A percentile compares a stretch with the other conserved stretches of the same genome.
Evolutionary conservation across 768 basidiomycete genomes (phyloP).

Genomic region (Grammothele lineata): DNA sequence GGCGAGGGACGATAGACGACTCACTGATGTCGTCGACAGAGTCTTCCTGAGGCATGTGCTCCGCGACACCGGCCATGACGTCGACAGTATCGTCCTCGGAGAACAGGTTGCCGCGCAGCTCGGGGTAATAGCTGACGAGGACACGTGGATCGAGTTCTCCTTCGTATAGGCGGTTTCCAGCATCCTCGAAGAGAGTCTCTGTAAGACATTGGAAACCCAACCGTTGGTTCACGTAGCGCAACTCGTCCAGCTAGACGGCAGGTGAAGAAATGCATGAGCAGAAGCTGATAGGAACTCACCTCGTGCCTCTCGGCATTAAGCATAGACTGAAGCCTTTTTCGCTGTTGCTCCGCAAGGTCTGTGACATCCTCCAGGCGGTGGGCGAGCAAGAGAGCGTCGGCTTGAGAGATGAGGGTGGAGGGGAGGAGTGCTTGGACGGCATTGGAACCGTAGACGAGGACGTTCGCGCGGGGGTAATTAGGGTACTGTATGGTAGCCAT

Average conservation of each 20-base stretch:
- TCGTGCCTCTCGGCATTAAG: slow-evolving; percentile 52
- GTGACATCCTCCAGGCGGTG: slow-evolving; percentile 64
- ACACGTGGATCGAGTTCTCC: slow-evolving; percentile 84
- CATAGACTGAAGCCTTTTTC: slow-evolving; percentile 51
- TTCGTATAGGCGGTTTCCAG: slow-evolving; percentile 70
- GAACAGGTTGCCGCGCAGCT: slow-evolving; percentile 66
- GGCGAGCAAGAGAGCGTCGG: slow-evolving; percentile 61
- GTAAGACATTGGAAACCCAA: slow-evolving; percentile 76
- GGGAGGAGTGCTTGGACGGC: slow-evolving; percentile 65
- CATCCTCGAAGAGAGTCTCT: slow-evolving; percentile 82
- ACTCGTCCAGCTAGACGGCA: slow-evolving; percentile 52
- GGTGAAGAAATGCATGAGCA: neutral
- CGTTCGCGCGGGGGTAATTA: slow-evolving; percentile 58
- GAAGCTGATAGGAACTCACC: slow-evolving; percentile 29
- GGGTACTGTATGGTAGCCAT: slow-evolving; percentile 16
- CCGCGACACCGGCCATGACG: slow-evolving; percentile 71
- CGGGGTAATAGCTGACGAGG: slow-evolving; percentile 75
- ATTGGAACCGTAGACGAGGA: slow-evolving; percentile 59
- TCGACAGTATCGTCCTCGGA: slow-evolving; percentile 50
- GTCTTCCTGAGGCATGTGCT: slow-evolving; percentile 62
- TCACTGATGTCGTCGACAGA: slow-evolving; percentile 84
- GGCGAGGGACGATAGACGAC: slow-evolving; percentile 33
- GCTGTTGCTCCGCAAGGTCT: slow-evolving; percentile 55
- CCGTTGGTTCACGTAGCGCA: slow-evolving; percentile 76
- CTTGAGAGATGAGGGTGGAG: slow-evolving; percentile 68